phyloP scores from a whole-genome alignment of 1,139 yeast species.

The Zygoascus meyerae region DNA sequence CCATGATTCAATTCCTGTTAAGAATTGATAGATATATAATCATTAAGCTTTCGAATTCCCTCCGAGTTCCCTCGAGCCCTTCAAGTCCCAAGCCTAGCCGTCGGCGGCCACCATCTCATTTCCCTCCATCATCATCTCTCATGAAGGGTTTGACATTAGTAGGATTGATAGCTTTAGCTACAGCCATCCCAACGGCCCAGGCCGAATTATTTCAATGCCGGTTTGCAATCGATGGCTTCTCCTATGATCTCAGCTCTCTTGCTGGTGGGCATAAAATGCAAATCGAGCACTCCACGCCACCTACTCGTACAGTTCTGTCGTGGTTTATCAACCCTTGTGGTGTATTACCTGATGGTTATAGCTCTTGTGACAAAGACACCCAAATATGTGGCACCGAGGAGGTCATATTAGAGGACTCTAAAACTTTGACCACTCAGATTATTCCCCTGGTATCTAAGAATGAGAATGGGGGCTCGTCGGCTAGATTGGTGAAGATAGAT shows the following conservation, averaged over 20 bases:
- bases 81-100: no score
- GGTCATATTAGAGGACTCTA: constrained; percentile 44
- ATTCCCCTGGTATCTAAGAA: constrained; percentile 41
- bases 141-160: not conserved
- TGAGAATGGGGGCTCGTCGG: constrained; percentile 15
- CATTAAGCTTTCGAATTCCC: not conserved
- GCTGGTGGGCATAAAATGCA: constrained; percentile 45
- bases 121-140: not conserved
- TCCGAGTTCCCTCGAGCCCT: not conserved
- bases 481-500: constrained; percentile 26
- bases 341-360: constrained; percentile 33
- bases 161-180: no score
- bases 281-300: constrained; percentile 59
- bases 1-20: no score
- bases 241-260: constrained; percentile 40
- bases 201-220: constrained; percentile 42
- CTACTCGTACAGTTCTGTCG: constrained; percentile 53
- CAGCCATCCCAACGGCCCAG: not conserved
- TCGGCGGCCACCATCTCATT: not conserved
- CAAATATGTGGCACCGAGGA: constrained; percentile 46
- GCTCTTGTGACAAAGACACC: constrained; percentile 58
- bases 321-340: constrained; percentile 75
- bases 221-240: constrained; percentile 38
- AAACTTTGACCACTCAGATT: constrained; percentile 47
- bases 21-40: no score